These are phyloP conservation scores for Aspergillus ostianus DNA, from an alignment of 495 filamentous ascomycete genomes.

Conservation along the genomic window DNA sequence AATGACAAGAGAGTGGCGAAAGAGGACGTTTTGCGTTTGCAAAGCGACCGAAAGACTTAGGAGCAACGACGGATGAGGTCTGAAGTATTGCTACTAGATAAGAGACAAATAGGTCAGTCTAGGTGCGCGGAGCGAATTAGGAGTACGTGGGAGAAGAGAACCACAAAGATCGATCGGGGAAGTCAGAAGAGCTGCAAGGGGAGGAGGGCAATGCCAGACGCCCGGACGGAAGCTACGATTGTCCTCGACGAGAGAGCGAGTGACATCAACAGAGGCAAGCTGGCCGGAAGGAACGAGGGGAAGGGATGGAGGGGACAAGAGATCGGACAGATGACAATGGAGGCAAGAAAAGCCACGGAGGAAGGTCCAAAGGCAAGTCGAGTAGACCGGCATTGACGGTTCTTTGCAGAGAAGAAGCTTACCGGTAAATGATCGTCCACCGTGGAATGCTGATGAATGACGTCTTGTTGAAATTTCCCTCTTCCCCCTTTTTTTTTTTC, in stretches of 20 bases:
- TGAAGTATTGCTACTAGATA: slow-evolving; percentile 29
- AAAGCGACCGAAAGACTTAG: slow-evolving; percentile 28
- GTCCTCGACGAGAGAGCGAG: slow-evolving; percentile 1
- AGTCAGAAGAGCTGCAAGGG: slow-evolving; percentile 19
- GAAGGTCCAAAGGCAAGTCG: neutral
- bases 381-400: neutral
- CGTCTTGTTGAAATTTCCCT: slow-evolving; percentile 5
- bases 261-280: slow-evolving; percentile 19
- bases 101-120: slow-evolving; percentile 31
- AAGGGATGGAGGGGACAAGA: slow-evolving; percentile 8
- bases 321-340: slow-evolving; percentile 17
- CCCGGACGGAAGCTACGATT: slow-evolving; percentile 21
- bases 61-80: slow-evolving; percentile 21
- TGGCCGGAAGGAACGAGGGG: slow-evolving; percentile 15
- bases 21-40: slow-evolving; percentile 2
- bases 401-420: slow-evolving; percentile 3
- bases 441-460: slow-evolving; percentile 12
- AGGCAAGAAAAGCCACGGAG: neutral
- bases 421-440: slow-evolving; percentile 9
- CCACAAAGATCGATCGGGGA: slow-evolving; percentile 7
- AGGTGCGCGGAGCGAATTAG: slow-evolving; percentile 10
- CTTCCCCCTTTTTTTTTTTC: slow-evolving; percentile 9
- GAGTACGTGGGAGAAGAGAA: slow-evolving; percentile 12
- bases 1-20: slow-evolving; percentile 17
- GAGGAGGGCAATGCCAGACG: slow-evolving; percentile 18